A percentile compares a stretch with the other conserved stretches of the same genome.
Evolutionary conservation across 495 filamentous ascomycete species (phyloP).

Genomic region (Annulohypoxylon maeteangense): DNA sequence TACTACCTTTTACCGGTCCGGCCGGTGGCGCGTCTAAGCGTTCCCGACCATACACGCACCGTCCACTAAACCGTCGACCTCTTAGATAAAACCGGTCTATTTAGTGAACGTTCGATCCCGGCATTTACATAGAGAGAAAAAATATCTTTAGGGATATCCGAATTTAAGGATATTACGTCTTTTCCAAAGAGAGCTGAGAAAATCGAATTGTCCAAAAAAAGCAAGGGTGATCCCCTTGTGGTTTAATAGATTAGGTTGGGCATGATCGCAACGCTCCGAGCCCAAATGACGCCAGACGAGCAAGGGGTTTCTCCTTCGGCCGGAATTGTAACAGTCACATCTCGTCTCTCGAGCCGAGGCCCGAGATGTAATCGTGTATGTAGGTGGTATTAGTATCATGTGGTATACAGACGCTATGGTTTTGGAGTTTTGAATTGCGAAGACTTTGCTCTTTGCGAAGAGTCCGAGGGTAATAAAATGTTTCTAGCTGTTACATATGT

Average conservation of each 20-base stretch:
- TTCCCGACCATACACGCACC: neutral
- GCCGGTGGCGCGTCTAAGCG: constrained; percentile 19
- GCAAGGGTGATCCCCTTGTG: constrained; percentile 3
- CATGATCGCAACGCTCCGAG: constrained; percentile 32
- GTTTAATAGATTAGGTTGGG: constrained; percentile 26
- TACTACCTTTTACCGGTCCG: constrained; percentile 34
- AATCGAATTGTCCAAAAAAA: neutral
- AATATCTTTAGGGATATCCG: neutral
- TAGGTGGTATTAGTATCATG: neutral
- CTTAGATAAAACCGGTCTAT: neutral
- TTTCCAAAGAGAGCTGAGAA: neutral
- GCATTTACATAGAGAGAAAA: neutral
- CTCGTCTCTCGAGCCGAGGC: constrained; percentile 7
- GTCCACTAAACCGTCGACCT: neutral
- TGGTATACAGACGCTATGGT: neutral
- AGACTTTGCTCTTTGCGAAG: neutral
- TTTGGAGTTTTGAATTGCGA: neutral
- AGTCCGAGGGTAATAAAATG: neutral
- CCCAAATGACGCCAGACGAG: constrained; percentile 42
- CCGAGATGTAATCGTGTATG: neutral
- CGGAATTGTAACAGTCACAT: constrained; percentile 7
- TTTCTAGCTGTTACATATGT: neutral
- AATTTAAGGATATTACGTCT: neutral
- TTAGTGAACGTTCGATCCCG: neutral
- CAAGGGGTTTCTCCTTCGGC: constrained; percentile 21